These are phyloP conservation scores for Penicillium desertorum DNA, from an alignment of 495 filamentous ascomycete species.

Conservation along the genomic window DNA sequence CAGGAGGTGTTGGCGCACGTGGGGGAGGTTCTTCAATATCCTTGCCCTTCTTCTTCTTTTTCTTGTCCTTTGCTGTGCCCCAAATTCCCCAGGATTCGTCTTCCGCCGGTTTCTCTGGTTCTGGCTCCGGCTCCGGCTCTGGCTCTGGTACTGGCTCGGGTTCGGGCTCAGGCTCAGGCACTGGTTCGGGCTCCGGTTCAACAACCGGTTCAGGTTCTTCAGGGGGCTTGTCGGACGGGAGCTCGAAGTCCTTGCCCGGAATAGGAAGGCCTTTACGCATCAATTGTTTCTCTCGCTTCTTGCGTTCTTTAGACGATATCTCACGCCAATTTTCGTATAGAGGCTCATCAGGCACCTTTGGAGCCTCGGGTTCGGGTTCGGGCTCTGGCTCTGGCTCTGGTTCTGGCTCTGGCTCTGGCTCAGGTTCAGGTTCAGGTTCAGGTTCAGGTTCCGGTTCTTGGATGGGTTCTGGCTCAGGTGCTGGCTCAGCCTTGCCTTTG, in stretches of 20 bases:
- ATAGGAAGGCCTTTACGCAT: constrained; percentile 38
- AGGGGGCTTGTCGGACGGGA: constrained; percentile 26
- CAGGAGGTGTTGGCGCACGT: constrained; percentile 52
- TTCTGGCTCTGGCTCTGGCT: constrained; percentile 31
- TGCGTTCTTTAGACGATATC: constrained; percentile 42
- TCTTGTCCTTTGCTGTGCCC: constrained; percentile 43
- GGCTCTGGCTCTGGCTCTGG: too few species aligned
- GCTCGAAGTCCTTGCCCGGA: constrained; percentile 38
- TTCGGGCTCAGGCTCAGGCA: constrained; percentile 17
- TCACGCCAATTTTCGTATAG: constrained; percentile 39
- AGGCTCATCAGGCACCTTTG: constrained; percentile 34
- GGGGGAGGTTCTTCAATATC: constrained; percentile 48
- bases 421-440: constrained; percentile 31
- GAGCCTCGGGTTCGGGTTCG: constrained; percentile 30
- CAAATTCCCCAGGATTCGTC: constrained; percentile 41
- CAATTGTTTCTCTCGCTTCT: constrained; percentile 40
- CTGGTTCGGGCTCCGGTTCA: constrained; percentile 19
- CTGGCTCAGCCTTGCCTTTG: constrained; percentile 22
- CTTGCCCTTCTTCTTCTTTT: constrained; percentile 44
- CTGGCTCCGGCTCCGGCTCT: constrained; percentile 22
- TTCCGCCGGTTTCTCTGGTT: constrained; percentile 27
- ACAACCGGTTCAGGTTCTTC: constrained; percentile 15
- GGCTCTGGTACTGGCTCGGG: constrained; percentile 20
- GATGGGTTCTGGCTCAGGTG: constrained; percentile 27
- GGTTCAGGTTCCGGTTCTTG: constrained; percentile 29